These are phyloP conservation scores for Nidularia pulvinata DNA, from an alignment of 768 basidiomycete genomes.

Conservation along the genomic window DNA sequence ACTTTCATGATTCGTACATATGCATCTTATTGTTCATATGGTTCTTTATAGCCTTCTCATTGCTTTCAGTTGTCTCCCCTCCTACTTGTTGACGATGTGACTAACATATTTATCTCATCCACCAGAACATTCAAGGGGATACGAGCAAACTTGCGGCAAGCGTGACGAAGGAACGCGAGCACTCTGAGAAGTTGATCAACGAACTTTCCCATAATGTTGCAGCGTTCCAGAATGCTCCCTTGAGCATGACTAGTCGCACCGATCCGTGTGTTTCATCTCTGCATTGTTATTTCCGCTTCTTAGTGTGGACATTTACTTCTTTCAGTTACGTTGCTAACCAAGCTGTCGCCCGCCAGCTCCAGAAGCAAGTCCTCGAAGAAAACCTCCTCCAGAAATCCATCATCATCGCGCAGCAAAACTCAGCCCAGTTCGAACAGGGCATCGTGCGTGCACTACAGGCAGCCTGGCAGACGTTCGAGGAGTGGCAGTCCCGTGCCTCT, in stretches of 20 bases:
- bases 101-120: not conserved
- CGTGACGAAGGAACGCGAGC: slow-evolving; percentile 93
- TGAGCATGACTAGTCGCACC: slow-evolving; percentile 73
- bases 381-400: slow-evolving; percentile 97
- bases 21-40: too few species aligned
- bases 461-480: slow-evolving; percentile 96
- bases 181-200: slow-evolving; percentile 81
- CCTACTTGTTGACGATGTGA: not conserved
- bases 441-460: slow-evolving; percentile 95
- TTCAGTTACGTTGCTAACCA: slow-evolving; percentile 66
- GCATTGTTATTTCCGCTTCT: not conserved
- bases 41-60: not conserved
- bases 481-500: slow-evolving; percentile 87
- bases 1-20: too few species aligned
- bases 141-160: slow-evolving; percentile 89
- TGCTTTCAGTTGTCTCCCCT: not conserved
- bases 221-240: slow-evolving; percentile 94
- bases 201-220: slow-evolving; percentile 88
- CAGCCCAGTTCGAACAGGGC: slow-evolving; percentile 95
- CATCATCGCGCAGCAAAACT: slow-evolving; percentile 98
- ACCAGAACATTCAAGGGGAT: slow-evolving; percentile 90
- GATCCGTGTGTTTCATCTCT: slow-evolving; percentile 70
- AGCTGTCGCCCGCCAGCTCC: slow-evolving; percentile 76
- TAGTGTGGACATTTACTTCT: not conserved
- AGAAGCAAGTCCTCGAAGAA: slow-evolving; percentile 95